A percentile compares a stretch with the other conserved stretches of the same genome.
These are phyloP conservation scores for Pisolithus albus DNA, from an alignment of 768 basidiomycete genomes.

Conservation along the genomic window DNA sequence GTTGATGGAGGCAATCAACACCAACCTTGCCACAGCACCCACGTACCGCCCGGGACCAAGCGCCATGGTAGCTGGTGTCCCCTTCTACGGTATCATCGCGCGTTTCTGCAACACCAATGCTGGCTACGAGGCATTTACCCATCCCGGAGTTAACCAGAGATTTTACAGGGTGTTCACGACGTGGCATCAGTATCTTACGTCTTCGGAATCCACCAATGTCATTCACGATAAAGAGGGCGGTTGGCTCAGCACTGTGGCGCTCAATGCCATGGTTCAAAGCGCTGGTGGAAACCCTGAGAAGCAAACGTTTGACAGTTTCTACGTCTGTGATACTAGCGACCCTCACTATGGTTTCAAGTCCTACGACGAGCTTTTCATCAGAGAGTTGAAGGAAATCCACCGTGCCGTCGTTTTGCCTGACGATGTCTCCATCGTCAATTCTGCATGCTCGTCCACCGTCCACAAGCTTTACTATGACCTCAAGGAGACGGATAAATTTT, in stretches of 20 bases:
- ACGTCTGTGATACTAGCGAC: conserved; percentile 4
- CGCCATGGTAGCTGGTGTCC: neutral
- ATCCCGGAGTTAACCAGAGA: conserved; percentile 37
- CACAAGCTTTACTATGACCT: conserved; percentile 34
- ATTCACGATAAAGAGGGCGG: conserved; percentile 23
- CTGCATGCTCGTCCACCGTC: conserved; percentile 49
- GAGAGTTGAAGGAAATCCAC: conserved; percentile 27
- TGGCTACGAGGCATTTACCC: conserved; percentile 26
- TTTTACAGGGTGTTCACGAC: conserved; percentile 43
- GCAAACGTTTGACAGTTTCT: conserved; percentile 31
- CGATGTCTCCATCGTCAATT: conserved; percentile 32
- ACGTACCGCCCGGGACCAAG: neutral
- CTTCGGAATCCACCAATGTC: conserved; percentile 15
- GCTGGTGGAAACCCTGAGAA: conserved; percentile 8
- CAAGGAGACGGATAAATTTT: no score
- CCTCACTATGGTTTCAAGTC: conserved; percentile 35
- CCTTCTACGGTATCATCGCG: neutral
- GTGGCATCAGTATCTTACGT: conserved; percentile 44
- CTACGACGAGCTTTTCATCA: conserved; percentile 54
- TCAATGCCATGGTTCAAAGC: conserved; percentile 3
- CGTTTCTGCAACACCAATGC: neutral
- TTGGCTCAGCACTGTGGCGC: conserved; percentile 42
- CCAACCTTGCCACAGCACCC: neutral
- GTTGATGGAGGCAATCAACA: neutral
- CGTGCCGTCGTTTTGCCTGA: conserved; percentile 8